Evolutionary conservation across 2,329 filamentous ascomycete species (phyloP).

Genomic region (Calycina marina): DNA sequence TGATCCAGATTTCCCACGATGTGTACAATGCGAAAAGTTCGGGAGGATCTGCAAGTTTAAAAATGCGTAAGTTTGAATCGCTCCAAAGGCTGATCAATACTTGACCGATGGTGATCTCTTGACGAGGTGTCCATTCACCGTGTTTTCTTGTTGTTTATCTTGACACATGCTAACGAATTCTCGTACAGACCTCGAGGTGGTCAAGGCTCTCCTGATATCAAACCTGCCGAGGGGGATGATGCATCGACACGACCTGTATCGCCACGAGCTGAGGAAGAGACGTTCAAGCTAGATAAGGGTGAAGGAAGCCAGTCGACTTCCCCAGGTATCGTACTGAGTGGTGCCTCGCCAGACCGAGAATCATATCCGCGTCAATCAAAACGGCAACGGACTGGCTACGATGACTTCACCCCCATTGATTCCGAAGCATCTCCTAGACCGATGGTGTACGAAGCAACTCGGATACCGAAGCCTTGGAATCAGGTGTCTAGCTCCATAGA

Average conservation of each 20-base stretch:
- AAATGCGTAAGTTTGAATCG: slow-evolving; percentile 49
- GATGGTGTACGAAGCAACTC: slow-evolving; percentile 12
- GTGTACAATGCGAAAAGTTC: slow-evolving; percentile 85
- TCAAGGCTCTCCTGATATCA: slow-evolving; percentile 22
- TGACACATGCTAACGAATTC: slow-evolving; percentile 24
- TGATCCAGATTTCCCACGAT: slow-evolving; percentile 75
- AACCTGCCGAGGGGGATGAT: slow-evolving; percentile 21
- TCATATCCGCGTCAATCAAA: slow-evolving; percentile 18
- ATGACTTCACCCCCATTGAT: slow-evolving; percentile 19
- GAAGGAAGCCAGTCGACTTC: slow-evolving; percentile 17
- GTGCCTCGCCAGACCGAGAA: slow-evolving; percentile 15
- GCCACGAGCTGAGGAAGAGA: slow-evolving; percentile 18
- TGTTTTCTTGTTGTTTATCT: too few relatives aligned
- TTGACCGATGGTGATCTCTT: not conserved
- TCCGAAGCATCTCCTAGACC: slow-evolving; percentile 19
- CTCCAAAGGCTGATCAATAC: not conserved
- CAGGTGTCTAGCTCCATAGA: slow-evolving; percentile 5
- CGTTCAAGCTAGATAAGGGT: slow-evolving; percentile 16
- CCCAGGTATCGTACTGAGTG: slow-evolving; percentile 14
- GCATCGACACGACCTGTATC: slow-evolving; percentile 15
- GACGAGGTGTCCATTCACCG: too few relatives aligned
- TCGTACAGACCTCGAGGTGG: slow-evolving; percentile 21
- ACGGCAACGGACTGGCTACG: slow-evolving; percentile 19
- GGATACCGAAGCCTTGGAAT: slow-evolving; percentile 11
- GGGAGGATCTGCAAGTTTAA: slow-evolving; percentile 74